These are phyloP conservation scores for Catunica adiposa DNA, from an alignment of 2,329 filamentous ascomycete genomes.

Conservation along the genomic window DNA sequence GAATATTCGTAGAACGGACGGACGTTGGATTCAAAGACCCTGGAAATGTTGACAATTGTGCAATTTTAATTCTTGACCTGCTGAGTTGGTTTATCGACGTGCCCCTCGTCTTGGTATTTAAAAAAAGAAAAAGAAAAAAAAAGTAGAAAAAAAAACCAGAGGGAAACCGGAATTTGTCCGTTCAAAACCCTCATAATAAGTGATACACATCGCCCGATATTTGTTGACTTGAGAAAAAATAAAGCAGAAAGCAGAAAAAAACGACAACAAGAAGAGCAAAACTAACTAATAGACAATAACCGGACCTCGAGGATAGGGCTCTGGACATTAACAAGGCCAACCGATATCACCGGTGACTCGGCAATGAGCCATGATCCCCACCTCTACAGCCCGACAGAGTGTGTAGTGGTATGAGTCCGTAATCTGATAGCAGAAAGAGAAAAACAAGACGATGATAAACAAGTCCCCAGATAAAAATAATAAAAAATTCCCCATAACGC, in stretches of 20 bases:
- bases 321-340: no score
- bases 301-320: not conserved
- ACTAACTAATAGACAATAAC: constrained; percentile 14
- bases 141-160: constrained; percentile 1
- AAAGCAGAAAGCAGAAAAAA: not conserved
- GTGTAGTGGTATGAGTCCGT: no score
- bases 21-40: no score
- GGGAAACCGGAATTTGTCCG: not conserved
- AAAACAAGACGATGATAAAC: constrained; percentile 5
- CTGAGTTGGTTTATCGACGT: not conserved
- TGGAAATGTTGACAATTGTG: no score
- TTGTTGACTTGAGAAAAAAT: constrained; percentile 5
- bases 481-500: constrained; percentile 5
- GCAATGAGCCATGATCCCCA: no score
- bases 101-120: not conserved
- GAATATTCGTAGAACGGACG: no score
- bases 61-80: no score
- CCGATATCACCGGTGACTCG: no score
- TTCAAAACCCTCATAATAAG: not conserved
- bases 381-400: no score
- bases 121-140: constrained; percentile 2
- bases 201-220: not conserved
- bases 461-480: not conserved
- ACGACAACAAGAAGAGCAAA: not conserved
- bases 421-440: no score